Conservation (phyloP, 208 protist species). For the Acanthamoeba royreba region DNA sequence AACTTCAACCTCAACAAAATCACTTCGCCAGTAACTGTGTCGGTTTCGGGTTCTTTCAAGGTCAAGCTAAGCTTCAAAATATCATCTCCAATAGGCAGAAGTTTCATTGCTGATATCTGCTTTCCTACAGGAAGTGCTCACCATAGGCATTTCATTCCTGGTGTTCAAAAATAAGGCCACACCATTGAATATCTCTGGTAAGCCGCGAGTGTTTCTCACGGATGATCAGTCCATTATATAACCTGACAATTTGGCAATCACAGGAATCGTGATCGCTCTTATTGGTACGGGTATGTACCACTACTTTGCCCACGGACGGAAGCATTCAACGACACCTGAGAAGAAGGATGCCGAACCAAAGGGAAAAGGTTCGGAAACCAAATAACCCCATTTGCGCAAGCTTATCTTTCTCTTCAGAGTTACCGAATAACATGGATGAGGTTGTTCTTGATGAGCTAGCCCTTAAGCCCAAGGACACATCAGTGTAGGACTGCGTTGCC, state of each 20-base stretch:
- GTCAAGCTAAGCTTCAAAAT: neutral
- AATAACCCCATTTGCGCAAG: no score
- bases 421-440: no score
- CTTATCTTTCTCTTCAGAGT: no score
- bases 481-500: no score
- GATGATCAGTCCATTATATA: neutral
- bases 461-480: no score
- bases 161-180: conserved; percentile 27
- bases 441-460: no score
- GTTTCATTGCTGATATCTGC: neutral
- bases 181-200: neutral
- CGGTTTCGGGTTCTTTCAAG: conserved; percentile 57
- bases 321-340: neutral
- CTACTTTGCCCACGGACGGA: neutral
- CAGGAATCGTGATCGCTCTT: neutral
- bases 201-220: neutral
- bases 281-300: neutral
- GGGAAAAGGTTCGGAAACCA: no score
- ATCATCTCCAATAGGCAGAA: neutral
- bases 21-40: conserved; percentile 55
- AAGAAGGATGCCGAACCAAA: neutral
- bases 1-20: conserved; percentile 59
- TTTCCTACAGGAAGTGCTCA: neutral
- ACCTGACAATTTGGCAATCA: neutral
- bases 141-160: neutral